phyloP scores from a whole-genome alignment of 371 early-diverging fungal species.

The Mucor indicus region DNA sequence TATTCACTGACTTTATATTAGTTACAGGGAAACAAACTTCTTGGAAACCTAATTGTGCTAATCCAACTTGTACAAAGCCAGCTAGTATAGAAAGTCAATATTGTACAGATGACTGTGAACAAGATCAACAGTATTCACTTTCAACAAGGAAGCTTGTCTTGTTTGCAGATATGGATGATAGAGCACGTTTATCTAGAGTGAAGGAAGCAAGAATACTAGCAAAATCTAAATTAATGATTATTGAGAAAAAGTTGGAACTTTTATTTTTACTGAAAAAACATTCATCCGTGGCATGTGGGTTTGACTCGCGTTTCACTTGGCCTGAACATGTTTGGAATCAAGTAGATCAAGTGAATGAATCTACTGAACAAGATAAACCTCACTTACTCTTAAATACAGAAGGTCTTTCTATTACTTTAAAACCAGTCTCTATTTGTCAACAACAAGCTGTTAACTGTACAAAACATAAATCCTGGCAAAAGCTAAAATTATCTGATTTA shows the following conservation, averaged over 20 bases:
- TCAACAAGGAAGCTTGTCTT: constrained; percentile 20
- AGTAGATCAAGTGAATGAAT: constrained; percentile 1
- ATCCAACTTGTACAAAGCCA: constrained; percentile 42
- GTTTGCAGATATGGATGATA: constrained; percentile 39
- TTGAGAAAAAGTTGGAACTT: constrained; percentile 15
- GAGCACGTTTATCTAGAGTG: constrained; percentile 20
- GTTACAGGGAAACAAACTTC: constrained; percentile 50
- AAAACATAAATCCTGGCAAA: constrained; percentile 51
- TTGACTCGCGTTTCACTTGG: constrained; percentile 55
- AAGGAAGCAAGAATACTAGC: constrained; percentile 24
- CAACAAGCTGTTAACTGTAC: constrained; percentile 30
- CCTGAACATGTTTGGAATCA: constrained; percentile 36
- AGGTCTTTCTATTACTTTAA: background rate
- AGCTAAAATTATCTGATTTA: constrained; percentile 46
- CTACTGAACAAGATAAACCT: constrained; percentile 1
- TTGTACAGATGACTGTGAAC: constrained; percentile 37
- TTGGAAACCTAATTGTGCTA: constrained; percentile 52
- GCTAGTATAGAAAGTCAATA: constrained; percentile 42
- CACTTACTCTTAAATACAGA: background rate
- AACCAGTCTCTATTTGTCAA: constrained; percentile 22
- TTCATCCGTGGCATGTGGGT: constrained; percentile 40
- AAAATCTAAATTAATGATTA: constrained; percentile 17
- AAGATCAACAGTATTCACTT: constrained; percentile 17
- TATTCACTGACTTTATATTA: constrained; percentile 6
- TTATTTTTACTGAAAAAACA: constrained; percentile 21